A percentile compares a stretch with the other conserved stretches of the same genome.
Evolutionary conservation across 164 flowering plant species (phyloP).

Genomic region (Vitis rupestris): DNA sequence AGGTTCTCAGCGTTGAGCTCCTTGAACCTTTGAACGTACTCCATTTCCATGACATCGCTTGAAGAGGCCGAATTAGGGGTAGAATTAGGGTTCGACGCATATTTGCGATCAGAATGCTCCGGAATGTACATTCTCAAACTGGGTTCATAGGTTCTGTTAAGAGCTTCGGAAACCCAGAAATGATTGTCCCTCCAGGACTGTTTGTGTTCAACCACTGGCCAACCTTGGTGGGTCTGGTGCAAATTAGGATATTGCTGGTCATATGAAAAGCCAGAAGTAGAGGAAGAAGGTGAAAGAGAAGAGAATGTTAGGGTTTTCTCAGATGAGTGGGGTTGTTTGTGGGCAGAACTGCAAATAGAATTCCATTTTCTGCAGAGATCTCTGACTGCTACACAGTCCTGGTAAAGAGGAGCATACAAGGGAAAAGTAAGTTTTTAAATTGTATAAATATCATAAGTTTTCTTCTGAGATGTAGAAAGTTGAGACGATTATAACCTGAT

Average conservation of each 20-base stretch:
- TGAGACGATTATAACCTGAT: slow-evolving; percentile 46
- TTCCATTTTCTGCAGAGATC: slow-evolving; percentile 69
- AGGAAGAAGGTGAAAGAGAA: slow-evolving; percentile 58
- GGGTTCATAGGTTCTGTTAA: slow-evolving; percentile 20
- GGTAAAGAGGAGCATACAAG: slow-evolving; percentile 11
- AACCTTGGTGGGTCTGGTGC: slow-evolving; percentile 29
- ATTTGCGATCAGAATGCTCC: slow-evolving; percentile 28
- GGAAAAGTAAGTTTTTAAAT: slow-evolving; percentile 11
- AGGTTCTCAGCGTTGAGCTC: slow-evolving; percentile 64
- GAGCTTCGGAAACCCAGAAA: slow-evolving; percentile 30
- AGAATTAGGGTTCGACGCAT: slow-evolving; percentile 47
- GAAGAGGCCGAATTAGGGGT: slow-evolving; percentile 63
- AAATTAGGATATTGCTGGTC: slow-evolving; percentile 40
- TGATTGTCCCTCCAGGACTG: slow-evolving; percentile 26
- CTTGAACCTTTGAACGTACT: slow-evolving; percentile 46
- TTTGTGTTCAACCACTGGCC: slow-evolving; percentile 41
- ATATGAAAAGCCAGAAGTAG: slow-evolving; percentile 50
- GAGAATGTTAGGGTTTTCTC: slow-evolving; percentile 51
- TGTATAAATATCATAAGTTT: background rate
- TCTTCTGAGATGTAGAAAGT: background rate
- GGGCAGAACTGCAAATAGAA: slow-evolving; percentile 55
- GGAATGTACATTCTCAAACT: slow-evolving; percentile 38
- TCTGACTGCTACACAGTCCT: slow-evolving; percentile 53
- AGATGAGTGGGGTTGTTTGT: slow-evolving; percentile 35
- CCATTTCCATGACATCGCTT: slow-evolving; percentile 67